A percentile compares a stretch with the other conserved stretches of the same genome.
Conservation (phyloP, 805 yeast genomes). For the Cyberlindnera euphorbiae region DNA sequence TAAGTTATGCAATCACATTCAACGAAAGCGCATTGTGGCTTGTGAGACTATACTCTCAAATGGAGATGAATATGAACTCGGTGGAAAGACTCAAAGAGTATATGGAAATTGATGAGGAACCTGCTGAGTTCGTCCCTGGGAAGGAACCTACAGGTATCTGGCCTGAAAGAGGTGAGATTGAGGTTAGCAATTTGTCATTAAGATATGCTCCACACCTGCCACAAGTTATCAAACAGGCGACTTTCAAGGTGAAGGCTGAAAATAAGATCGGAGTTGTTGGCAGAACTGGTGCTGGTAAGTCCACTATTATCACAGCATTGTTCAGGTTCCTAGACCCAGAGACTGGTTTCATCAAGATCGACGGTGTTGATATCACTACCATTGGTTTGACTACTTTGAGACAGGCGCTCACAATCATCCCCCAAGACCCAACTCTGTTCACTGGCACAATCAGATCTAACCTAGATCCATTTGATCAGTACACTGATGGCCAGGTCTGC, state of each 20-base stretch:
- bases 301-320: slow-evolving; percentile 91
- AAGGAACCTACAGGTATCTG: slow-evolving; percentile 67
- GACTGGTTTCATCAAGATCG: slow-evolving; percentile 64
- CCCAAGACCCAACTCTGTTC: slow-evolving; percentile 82
- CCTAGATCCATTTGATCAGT: slow-evolving; percentile 67
- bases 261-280: slow-evolving; percentile 94
- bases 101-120: slow-evolving; percentile 80
- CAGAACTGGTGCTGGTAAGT: slow-evolving; percentile 98
- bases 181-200: slow-evolving; percentile 70
- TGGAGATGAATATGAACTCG: slow-evolving; percentile 96
- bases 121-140: slow-evolving; percentile 54
- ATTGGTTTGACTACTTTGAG: slow-evolving; percentile 69
- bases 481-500: slow-evolving; percentile 56
- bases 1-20: slow-evolving; percentile 86
- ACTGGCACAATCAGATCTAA: slow-evolving; percentile 72
- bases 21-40: slow-evolving; percentile 89
- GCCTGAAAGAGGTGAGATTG: slow-evolving; percentile 82
- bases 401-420: slow-evolving; percentile 76
- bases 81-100: slow-evolving; percentile 93
- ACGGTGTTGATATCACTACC: slow-evolving; percentile 66
- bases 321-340: slow-evolving; percentile 81
- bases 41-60: slow-evolving; percentile 82
- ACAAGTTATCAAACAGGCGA: slow-evolving; percentile 80
- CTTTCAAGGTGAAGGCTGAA: slow-evolving; percentile 74
- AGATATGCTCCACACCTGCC: slow-evolving; percentile 91